Evolutionary conservation across 179 eudicot species (phyloP).

Genomic region (Silene coronaria): DNA sequence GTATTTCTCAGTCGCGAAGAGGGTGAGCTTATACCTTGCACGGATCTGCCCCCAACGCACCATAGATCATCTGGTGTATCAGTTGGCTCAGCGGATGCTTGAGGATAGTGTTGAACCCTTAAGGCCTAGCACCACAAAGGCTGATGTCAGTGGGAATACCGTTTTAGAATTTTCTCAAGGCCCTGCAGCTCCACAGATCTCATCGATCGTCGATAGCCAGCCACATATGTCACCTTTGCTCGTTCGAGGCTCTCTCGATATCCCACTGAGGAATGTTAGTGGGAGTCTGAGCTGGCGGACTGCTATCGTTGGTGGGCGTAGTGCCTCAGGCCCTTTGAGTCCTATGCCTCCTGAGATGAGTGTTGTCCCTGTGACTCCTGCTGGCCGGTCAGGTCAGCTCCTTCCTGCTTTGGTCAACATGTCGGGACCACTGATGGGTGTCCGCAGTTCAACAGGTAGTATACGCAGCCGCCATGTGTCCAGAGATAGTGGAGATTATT

Average conservation of each 20-base stretch:
- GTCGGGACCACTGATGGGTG: conserved; percentile 97
- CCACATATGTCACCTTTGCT: conserved; percentile 99
- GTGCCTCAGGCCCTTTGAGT: conserved; percentile 90
- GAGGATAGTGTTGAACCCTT: conserved; percentile 85
- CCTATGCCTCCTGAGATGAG: conserved; percentile 93
- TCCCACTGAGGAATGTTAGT: conserved; percentile 77
- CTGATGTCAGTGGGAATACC: conserved; percentile 50
- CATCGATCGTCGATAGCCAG: conserved; percentile 70
- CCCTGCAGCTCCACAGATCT: conserved; percentile 58
- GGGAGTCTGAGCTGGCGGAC: conserved; percentile 97
- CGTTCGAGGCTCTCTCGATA: conserved; percentile 94
- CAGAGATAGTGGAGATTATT: conserved; percentile 92
- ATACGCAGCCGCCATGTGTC: conserved; percentile 90
- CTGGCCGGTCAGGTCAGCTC: conserved; percentile 96
- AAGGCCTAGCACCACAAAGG: conserved; percentile 56
- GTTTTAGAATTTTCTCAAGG: conserved; percentile 91
- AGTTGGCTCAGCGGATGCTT: conserved; percentile 84
- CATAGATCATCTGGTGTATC: conserved; percentile 93
- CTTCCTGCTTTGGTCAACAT: conserved; percentile 85
- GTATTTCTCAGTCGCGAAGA: conserved; percentile 92
- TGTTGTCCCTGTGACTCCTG: conserved; percentile 63
- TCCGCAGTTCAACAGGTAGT: conserved; percentile 96
- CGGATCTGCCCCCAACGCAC: conserved; percentile 95
- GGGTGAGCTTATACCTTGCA: conserved; percentile 91
- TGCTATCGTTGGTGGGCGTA: conserved; percentile 75